Percentiles rank a stretch among this genome's conserved stretches.
These are phyloP conservation scores for Dentipellis fragilis DNA, from an alignment of 768 basidiomycete genomes.

Conservation along the genomic window DNA sequence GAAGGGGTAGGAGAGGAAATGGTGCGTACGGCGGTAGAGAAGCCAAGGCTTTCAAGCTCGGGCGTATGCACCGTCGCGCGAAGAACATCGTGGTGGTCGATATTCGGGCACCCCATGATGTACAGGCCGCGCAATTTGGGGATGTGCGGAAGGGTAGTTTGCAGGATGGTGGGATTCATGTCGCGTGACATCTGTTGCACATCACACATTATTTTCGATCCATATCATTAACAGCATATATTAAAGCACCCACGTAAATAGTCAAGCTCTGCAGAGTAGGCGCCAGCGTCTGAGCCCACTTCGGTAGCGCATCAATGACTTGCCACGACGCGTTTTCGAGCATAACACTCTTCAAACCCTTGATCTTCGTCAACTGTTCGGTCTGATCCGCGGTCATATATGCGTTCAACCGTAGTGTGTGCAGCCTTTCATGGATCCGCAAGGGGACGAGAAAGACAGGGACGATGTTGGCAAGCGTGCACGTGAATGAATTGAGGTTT, in stretches of 20 bases:
- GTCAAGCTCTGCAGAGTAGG: conserved; percentile 43
- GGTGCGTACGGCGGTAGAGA: conserved; percentile 45
- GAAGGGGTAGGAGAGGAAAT: background rate
- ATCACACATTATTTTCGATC: conserved; percentile 1
- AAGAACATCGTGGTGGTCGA: conserved; percentile 44
- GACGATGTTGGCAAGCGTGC: conserved; percentile 33
- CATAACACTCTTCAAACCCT: conserved; percentile 33
- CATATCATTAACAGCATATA: background rate
- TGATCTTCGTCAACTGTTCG: conserved; percentile 29
- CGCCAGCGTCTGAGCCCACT: conserved; percentile 38
- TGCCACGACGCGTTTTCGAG: conserved; percentile 58
- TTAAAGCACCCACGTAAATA: conserved; percentile 39
- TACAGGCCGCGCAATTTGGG: conserved; percentile 50
- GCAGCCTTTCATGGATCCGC: conserved; percentile 32
- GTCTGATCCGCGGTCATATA: conserved; percentile 45
- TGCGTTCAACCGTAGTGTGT: conserved; percentile 38
- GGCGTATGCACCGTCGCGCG: conserved; percentile 38
- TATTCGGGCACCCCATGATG: conserved; percentile 46
- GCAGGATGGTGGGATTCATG: conserved; percentile 42
- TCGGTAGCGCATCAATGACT: conserved; percentile 46
- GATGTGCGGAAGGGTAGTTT: conserved; percentile 35
- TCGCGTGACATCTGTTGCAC: conserved; percentile 36
- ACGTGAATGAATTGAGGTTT: conserved; percentile 50
- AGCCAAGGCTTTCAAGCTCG: conserved; percentile 46
- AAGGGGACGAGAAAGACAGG: conserved; percentile 41